Percentiles rank a stretch among this genome's conserved stretches.
These are phyloP conservation scores for Rutstroemia sp. DNA, from an alignment of 2,329 filamentous ascomycete genomes.

Conservation along the genomic window DNA sequence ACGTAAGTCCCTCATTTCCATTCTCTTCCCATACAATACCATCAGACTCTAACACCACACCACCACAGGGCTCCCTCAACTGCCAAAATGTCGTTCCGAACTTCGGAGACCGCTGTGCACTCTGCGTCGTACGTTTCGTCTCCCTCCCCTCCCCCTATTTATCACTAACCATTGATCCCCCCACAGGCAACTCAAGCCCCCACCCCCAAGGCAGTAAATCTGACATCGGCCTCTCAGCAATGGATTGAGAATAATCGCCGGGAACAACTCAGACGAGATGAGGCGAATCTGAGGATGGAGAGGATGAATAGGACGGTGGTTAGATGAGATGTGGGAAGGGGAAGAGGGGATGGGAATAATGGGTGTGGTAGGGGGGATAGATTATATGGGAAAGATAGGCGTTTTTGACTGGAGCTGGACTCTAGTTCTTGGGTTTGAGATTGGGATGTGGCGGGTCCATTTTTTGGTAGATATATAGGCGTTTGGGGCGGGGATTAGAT, in stretches of 20 bases:
- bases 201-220: neutral
- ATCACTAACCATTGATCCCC: neutral
- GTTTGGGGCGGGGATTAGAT: too few relatives aligned
- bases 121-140: neutral
- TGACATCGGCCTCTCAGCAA: neutral
- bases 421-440: too few relatives aligned
- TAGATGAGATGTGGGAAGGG: neutral
- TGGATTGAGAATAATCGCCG: neutral
- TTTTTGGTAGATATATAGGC: too few relatives aligned
- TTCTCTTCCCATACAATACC: too few relatives aligned
- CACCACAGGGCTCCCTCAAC: conserved; percentile 3
- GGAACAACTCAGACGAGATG: neutral
- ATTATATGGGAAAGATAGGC: too few relatives aligned
- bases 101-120: conserved; percentile 1
- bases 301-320: neutral
- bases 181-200: neutral
- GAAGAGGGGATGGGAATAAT: too few relatives aligned
- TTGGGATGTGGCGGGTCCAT: too few relatives aligned
- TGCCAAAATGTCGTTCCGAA: conserved; percentile 1
- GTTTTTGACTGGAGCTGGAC: too few relatives aligned
- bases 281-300: neutral
- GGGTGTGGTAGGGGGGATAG: too few relatives aligned
- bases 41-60: neutral
- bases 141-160: neutral
- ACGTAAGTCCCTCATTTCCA: neutral